Evolutionary conservation across 2,329 filamentous ascomycete genomes (phyloP), one percentile per base, ranked within the genome.

Genomic region (Penicillium sp.): DNA sequence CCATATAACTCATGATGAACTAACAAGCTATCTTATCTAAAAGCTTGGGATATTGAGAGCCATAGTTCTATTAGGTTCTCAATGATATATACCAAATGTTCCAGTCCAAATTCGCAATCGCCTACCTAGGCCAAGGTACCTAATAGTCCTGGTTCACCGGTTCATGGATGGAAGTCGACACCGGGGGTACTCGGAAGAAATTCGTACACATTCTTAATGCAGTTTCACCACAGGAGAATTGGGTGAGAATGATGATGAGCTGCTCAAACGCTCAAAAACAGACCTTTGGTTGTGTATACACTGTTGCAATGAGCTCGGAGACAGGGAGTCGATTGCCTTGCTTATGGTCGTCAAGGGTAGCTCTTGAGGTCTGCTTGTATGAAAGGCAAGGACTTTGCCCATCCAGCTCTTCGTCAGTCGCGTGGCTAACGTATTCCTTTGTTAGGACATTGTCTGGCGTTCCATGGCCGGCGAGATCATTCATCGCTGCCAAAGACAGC

Each of bases 261-360:
- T 75, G 51, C 71, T 75, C 12, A 70, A 72, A 19, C 71, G 64
- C 49, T 77, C 74, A 56, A 77, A 77, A 7, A 77, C 72, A 2
- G 74, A 77, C 55, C 64, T 66, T 38, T 71, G 66, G 35, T 67
- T 64, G 19, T 30, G 64, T 63, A 33, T 73, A 69, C n/a, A n/a
- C n/a, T n/a, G n/a, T 38, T 73, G 67, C 0, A 71, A 72, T 4
- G 72, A 71, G 39, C 64, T 69, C 5, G 73, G 74, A 3, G 75
- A 75, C 40, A 70, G 61, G 22, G 62, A 63, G 28, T 68, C 64
- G 31, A 77, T 75, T 53, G 73, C 69, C n/a, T 55, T 60, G 41
- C 68, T 64, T 37, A 77, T 73, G 28, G 61, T 67, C 12, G 57
- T 63, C 33, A 71, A n/a, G n/a, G n/a, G n/a, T n/a, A n/a, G n/a